phyloP scores from a whole-genome alignment of 805 yeast species.

The Hanseniaspora meyeri region DNA sequence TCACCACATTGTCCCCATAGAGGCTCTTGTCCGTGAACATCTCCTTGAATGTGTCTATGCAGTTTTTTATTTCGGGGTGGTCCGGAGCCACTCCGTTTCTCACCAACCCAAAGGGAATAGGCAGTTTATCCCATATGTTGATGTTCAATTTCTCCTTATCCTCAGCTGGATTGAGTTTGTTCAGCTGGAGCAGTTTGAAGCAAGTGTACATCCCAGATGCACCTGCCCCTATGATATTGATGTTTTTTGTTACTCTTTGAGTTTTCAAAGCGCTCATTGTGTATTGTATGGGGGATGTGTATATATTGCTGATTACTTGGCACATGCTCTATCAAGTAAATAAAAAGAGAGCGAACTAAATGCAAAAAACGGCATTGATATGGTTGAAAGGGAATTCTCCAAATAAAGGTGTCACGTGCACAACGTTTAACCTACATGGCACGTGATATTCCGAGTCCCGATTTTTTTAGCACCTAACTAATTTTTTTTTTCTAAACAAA shows the following conservation, averaged over 20 bases:
- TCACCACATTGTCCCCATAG: conserved; percentile 28
- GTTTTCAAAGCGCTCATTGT: not conserved
- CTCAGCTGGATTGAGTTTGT: conserved; percentile 18
- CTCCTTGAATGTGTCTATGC: conserved; percentile 56
- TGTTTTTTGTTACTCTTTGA: conserved; percentile 16
- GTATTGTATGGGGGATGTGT: too few relatives aligned
- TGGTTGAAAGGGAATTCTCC: too few relatives aligned
- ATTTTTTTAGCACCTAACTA: too few relatives aligned
- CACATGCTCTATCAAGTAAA: too few relatives aligned
- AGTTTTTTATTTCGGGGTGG: conserved; percentile 89
- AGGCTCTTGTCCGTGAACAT: conserved; percentile 25
- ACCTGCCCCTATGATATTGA: conserved; percentile 87
- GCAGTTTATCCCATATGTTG: conserved; percentile 71
- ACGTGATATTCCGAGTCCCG: too few relatives aligned
- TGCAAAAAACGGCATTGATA: too few relatives aligned
- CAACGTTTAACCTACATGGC: too few relatives aligned
- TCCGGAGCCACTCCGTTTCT: conserved; percentile 98
- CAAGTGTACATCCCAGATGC: conserved; percentile 95
- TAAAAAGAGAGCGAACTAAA: too few relatives aligned
- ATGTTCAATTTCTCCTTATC: conserved; percentile 34
- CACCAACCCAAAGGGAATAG: conserved; percentile 84
- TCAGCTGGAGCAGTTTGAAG: conserved; percentile 44
- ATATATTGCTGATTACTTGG: too few relatives aligned
- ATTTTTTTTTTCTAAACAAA: too few relatives aligned
- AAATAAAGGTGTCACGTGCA: too few relatives aligned